A percentile compares a stretch with the other conserved stretches of the same genome.
Conservation (phyloP, 805 yeast species). For the Nakazawaea ishiwadae region DNA sequence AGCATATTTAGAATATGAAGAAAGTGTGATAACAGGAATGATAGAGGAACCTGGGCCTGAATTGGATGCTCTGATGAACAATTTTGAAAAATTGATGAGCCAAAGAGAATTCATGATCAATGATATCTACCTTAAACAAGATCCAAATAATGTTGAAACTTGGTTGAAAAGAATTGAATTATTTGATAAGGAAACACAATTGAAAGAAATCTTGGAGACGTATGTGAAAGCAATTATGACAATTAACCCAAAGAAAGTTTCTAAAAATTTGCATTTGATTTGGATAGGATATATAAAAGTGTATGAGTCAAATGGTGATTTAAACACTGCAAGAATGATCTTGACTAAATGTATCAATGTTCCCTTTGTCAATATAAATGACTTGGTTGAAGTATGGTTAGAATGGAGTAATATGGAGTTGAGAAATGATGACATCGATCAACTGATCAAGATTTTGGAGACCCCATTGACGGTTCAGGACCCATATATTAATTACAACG, state of each 20-base stretch:
- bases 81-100: constrained; percentile 52
- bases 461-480: constrained; percentile 33
- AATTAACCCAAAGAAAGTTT: constrained; percentile 57
- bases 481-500: constrained; percentile 27
- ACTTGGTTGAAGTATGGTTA: constrained; percentile 65
- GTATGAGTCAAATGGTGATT: constrained; percentile 53
- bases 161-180: constrained; percentile 66
- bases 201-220: constrained; percentile 43
- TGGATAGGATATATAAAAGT: constrained; percentile 71
- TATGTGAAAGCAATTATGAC: constrained; percentile 62
- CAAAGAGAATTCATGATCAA: constrained; percentile 54
- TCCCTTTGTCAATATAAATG: constrained; percentile 58
- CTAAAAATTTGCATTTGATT: constrained; percentile 45
- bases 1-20: constrained; percentile 57
- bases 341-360: constrained; percentile 64
- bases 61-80: constrained; percentile 39
- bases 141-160: constrained; percentile 52
- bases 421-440: constrained; percentile 40
- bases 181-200: constrained; percentile 33
- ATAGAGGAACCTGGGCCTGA: constrained; percentile 20
- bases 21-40: constrained; percentile 32
- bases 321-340: constrained; percentile 55
- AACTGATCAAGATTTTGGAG: constrained; percentile 35
- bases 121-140: constrained; percentile 62
- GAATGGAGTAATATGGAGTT: constrained; percentile 72